Conservation (phyloP, 257 asterid species). For the Petunia axillaris region DNA sequence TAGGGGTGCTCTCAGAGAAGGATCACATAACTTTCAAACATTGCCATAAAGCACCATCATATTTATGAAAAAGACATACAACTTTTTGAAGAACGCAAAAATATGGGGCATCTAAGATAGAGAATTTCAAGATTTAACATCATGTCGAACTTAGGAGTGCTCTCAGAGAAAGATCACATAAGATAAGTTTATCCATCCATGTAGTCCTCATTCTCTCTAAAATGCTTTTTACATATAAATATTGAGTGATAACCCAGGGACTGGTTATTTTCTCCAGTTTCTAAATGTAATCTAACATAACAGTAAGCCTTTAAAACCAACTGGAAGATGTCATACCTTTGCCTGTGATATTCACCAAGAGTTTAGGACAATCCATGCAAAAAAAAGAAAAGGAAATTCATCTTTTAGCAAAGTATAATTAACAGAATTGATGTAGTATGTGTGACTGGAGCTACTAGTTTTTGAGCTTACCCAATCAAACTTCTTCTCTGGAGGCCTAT, state of each 20-base stretch:
- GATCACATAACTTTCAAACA: not conserved
- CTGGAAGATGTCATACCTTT: conserved; percentile 61
- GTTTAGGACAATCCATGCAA: conserved; percentile 45
- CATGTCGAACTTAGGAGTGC: conserved; percentile 16
- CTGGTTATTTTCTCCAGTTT: not conserved
- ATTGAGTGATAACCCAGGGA: not conserved
- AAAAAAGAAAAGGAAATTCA: conserved; percentile 24
- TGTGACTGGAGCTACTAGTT: conserved; percentile 9
- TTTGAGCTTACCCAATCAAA: conserved; percentile 74
- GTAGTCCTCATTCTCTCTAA: not conserved
- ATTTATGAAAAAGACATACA: not conserved
- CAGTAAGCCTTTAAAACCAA: not conserved
- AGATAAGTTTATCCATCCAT: not conserved
- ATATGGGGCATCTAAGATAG: not conserved
- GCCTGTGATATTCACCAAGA: conserved; percentile 61
- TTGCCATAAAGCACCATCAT: not conserved
- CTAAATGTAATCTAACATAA: not conserved
- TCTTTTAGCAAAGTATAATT: conserved; percentile 31
- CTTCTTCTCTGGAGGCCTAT: conserved; percentile 81
- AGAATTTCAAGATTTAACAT: not conserved
- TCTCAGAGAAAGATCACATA: not conserved
- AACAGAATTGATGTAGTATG: conserved; percentile 24
- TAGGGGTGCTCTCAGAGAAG: not conserved
- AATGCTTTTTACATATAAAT: not conserved
- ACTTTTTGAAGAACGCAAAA: not conserved